Evolutionary conservation across 352 stramenopile species (phyloP).

Genomic region (Pythium insidiosum): DNA sequence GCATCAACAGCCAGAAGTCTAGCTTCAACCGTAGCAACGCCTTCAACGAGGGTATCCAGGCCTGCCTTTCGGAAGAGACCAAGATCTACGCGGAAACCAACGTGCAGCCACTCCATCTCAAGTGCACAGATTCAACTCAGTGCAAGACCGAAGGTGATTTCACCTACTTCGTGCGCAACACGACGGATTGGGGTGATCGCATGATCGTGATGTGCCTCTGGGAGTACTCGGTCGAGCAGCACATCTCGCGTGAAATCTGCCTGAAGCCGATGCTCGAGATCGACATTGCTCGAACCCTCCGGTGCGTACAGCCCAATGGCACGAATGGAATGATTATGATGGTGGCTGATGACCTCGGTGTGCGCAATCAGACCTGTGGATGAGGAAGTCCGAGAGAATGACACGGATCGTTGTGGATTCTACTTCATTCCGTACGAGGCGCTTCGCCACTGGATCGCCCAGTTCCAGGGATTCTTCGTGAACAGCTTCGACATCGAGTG

Average conservation of each 20-base stretch:
- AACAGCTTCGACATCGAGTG: conserved; percentile 77
- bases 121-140: conserved; percentile 43
- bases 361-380: conserved; percentile 23
- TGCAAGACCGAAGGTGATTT: conserved; percentile 51
- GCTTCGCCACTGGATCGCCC: conserved; percentile 63
- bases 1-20: conserved; percentile 25
- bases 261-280: conserved; percentile 72
- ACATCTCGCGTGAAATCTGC: conserved; percentile 46
- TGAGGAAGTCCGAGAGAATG: conserved; percentile 59
- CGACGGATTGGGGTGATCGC: conserved; percentile 70
- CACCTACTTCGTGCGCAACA: conserved; percentile 76
- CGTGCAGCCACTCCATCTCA: conserved; percentile 58
- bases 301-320: too few relatives aligned
- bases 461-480: conserved; percentile 78
- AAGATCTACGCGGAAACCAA: conserved; percentile 64
- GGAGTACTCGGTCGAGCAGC: conserved; percentile 51
- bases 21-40: conserved; percentile 16
- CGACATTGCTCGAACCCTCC: conserved; percentile 47
- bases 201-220: conserved; percentile 82
- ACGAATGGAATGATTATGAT: too few relatives aligned
- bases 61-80: conserved; percentile 55
- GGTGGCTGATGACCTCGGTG: neutral
- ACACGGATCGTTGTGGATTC: conserved; percentile 70
- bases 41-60: conserved; percentile 46
- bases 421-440: conserved; percentile 81